Evolutionary conservation across 2,329 filamentous ascomycete species (phyloP).

Genomic region (Didymella sp.): DNA sequence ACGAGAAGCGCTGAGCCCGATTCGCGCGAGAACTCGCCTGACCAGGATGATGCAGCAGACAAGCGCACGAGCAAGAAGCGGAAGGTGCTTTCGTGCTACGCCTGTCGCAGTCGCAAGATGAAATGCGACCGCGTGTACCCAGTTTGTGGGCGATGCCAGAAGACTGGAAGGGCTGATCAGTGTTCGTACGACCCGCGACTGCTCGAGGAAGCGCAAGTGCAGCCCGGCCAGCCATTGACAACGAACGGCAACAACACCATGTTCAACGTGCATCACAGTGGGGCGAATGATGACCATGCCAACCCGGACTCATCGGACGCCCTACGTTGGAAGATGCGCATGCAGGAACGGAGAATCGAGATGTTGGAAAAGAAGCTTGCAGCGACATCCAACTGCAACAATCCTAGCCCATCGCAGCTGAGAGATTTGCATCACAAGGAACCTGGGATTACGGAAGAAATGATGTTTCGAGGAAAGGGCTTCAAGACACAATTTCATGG

Average conservation of each 20-base stretch:
- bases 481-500: conserved; percentile 57
- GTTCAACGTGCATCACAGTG: conserved; percentile 10
- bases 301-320: conserved; percentile 24
- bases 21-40: conserved; percentile 43
- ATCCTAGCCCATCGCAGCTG: conserved; percentile 25
- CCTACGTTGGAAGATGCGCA: conserved; percentile 38
- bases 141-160: conserved; percentile 54
- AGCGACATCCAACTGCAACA: conserved; percentile 27
- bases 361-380: conserved; percentile 41
- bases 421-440: conserved; percentile 25
- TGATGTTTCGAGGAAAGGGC: conserved; percentile 52
- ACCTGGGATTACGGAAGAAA: conserved; percentile 42
- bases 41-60: conserved; percentile 40
- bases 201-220: conserved; percentile 38
- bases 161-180: conserved; percentile 51
- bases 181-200: conserved; percentile 52
- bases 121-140: conserved; percentile 56
- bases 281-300: conserved; percentile 4
- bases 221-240: conserved; percentile 6
- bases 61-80: conserved; percentile 53
- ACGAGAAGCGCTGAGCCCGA: conserved; percentile 34
- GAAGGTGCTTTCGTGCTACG: conserved; percentile 57
- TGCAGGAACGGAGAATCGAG: conserved; percentile 43
- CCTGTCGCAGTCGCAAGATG: conserved; percentile 56
- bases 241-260: conserved; percentile 10